These are phyloP conservation scores for Pseudonectria foliicola DNA, from an alignment of 2,329 filamentous ascomycete species.

Conservation along the genomic window DNA sequence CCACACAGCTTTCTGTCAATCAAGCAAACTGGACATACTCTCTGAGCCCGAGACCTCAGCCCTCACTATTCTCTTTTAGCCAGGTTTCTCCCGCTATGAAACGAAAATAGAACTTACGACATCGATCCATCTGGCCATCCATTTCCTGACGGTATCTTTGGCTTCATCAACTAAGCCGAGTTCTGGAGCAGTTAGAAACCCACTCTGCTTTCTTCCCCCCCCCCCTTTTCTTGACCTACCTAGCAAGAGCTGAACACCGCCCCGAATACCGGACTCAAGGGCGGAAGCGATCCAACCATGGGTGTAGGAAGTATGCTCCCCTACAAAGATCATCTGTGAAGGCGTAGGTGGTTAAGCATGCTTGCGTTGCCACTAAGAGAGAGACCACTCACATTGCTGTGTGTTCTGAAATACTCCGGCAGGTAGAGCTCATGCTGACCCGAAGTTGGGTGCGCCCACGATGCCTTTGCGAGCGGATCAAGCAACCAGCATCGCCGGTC, in stretches of 20 bases:
- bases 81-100: not conserved
- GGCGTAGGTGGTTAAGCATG: too few species aligned
- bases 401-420: slow-evolving; percentile 63
- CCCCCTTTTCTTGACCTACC: slow-evolving; percentile 22
- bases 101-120: not conserved
- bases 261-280: slow-evolving; percentile 60
- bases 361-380: too few species aligned
- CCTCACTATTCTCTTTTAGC: not conserved
- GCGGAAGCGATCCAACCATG: slow-evolving; percentile 64
- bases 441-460: slow-evolving; percentile 53
- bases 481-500: slow-evolving; percentile 1
- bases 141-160: slow-evolving; percentile 5
- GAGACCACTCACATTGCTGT: slow-evolving; percentile 42
- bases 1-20: too few species aligned
- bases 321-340: slow-evolving; percentile 51
- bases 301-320: slow-evolving; percentile 65
- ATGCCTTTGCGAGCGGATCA: slow-evolving; percentile 13
- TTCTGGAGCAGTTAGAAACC: slow-evolving; percentile 5
- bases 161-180: slow-evolving; percentile 16
- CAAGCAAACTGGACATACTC: too few species aligned
- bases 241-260: slow-evolving; percentile 48
- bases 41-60: too few species aligned
- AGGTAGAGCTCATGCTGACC: slow-evolving; percentile 64
- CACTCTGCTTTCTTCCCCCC: not conserved
- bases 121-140: slow-evolving; percentile 4